Evolutionary conservation across 2,329 filamentous ascomycete genomes (phyloP), one percentile per base, ranked within the genome.

Genomic region (Fusarium agapanthi): DNA sequence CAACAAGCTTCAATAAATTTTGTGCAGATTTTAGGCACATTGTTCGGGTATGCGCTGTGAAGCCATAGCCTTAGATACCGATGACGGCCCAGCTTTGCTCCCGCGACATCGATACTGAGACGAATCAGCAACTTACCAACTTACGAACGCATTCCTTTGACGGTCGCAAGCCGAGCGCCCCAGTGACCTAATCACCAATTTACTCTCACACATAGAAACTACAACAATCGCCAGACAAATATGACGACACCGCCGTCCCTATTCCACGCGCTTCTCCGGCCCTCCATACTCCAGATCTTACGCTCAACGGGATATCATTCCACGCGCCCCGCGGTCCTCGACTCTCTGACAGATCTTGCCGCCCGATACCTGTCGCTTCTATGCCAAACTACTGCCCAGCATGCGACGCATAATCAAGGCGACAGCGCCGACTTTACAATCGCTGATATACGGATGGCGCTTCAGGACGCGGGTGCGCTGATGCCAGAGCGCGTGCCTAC

Each of bases 281-380:
- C 95, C 5, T 91, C 92, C 53, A 90, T 98, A 68, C 90, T 98
- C 65, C 95, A 98, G 83, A 95, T 97, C 77, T 90, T 98, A 57
- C 94, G 95, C 79, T 94, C 95, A 35, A 92, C 94, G 30, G 95
- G 95, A 80, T 98, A 97, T 84, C 93, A 97, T 80, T 88, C 92
- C 45, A 93, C 94, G 56, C 91, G 91, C 61, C 91, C 94, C 5
- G 92, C 92, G 7, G 95, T 97, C 12, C 86, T 98, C 64, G 95
- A 98, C 83, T 91, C 93, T 15, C 82, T 98, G n/a, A 93, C 94
- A 20, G 95, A 98, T 81, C 87, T 98, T 13, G 91, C 94, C 1
- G 93, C 92, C 47, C 91, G 93, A 73, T 97, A 98, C 82, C 85
- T 98, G 65, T 85, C 90, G 28, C 84, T 93, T 7, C 89, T 98